phyloP scores from a whole-genome alignment of 73 alveolate species.

The Paramecium biaurelia region DNA sequence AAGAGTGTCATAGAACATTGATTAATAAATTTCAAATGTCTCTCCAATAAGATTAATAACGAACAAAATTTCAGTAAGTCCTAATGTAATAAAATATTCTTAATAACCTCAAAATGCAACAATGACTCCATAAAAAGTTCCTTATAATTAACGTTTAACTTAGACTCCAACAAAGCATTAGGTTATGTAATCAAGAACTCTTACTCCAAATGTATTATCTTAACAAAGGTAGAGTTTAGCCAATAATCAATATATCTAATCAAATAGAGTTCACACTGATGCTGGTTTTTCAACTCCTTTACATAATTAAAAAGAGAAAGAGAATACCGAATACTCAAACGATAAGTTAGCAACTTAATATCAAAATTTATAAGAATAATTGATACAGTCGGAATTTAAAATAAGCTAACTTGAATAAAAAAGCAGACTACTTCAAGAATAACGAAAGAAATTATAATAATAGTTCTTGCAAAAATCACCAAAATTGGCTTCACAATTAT shows the following conservation, averaged over 20 bases:
- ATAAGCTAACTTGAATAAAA: neutral
- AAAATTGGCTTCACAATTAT: neutral
- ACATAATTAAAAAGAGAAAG: neutral
- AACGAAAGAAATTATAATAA: neutral
- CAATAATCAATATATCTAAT: neutral
- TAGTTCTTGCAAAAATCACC: neutral
- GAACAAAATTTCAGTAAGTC: neutral
- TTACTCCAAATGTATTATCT: neutral
- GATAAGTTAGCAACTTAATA: neutral
- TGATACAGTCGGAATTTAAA: neutral
- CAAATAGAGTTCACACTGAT: neutral
- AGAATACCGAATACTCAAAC: neutral
- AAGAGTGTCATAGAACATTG: neutral
- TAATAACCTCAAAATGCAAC: neutral
- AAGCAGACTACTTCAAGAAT: neutral
- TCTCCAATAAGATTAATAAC: neutral
- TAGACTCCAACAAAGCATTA: neutral
- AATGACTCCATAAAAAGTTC: neutral
- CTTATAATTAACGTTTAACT: neutral
- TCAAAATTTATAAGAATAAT: neutral
- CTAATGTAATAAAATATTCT: neutral
- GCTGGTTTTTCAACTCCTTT: conserved; percentile 11
- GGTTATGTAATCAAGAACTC: neutral
- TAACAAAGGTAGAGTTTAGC: neutral
- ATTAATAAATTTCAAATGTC: neutral